Percentiles rank a stretch among this genome's conserved stretches.
phyloP scores from a whole-genome alignment of 441 rosid genomes.

The Corymbia calophylla region DNA sequence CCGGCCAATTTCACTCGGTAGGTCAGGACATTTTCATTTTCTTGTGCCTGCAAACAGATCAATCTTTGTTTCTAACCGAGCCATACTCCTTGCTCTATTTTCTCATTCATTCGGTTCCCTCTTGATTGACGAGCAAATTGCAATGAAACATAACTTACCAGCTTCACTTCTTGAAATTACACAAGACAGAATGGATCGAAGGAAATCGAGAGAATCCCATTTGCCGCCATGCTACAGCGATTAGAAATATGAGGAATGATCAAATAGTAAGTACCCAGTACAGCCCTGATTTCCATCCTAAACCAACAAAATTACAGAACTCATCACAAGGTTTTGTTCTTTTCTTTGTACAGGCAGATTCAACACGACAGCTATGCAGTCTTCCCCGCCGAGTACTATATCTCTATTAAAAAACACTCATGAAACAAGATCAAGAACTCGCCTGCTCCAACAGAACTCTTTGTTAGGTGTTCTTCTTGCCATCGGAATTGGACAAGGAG shows the following conservation, averaged over 20 bases:
- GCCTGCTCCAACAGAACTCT: not conserved
- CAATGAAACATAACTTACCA: not conserved
- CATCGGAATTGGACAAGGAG: slow-evolving; percentile 26
- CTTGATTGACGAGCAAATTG: not conserved
- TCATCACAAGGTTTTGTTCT: not conserved
- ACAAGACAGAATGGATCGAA: not conserved
- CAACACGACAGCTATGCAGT: not conserved
- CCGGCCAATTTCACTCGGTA: not conserved
- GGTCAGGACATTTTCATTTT: not conserved
- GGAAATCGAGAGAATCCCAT: not conserved
- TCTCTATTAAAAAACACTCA: not conserved
- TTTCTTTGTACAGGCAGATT: not conserved
- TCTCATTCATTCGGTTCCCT: not conserved
- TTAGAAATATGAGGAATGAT: not conserved
- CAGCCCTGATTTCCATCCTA: not conserved
- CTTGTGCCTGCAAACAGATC: not conserved
- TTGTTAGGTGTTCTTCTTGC: slow-evolving; percentile 31
- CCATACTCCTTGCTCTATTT: not conserved
- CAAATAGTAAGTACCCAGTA: not conserved
- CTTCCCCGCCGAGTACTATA: not conserved
- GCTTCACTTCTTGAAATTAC: not conserved
- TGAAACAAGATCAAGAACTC: not conserved
- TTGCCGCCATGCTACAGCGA: not conserved
- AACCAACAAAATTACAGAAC: not conserved
- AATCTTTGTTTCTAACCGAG: not conserved